phyloP scores from a whole-genome alignment of 2,329 filamentous ascomycete genomes.

The Aotearoamyces nothofagi region DNA sequence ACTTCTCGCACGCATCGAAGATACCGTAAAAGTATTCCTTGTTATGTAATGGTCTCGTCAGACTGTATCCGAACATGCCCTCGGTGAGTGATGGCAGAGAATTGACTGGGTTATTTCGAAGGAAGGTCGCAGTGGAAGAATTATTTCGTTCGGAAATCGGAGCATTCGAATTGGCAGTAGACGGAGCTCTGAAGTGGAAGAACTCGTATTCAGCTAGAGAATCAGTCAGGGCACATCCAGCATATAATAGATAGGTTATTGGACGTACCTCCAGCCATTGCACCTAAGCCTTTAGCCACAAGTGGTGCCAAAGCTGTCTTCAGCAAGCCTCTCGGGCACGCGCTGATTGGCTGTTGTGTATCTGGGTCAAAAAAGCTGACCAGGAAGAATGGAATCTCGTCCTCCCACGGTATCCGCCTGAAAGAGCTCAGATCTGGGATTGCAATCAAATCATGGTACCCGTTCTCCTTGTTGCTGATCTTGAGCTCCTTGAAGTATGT shows the following conservation, averaged over 20 bases:
- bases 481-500: constrained; percentile 76
- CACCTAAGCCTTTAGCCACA: constrained; percentile 52
- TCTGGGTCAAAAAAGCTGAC: constrained; percentile 76
- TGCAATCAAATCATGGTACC: constrained; percentile 74
- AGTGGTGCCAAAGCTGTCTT: constrained; percentile 54
- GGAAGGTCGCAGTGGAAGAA: constrained; percentile 58
- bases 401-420: constrained; percentile 81
- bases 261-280: constrained; percentile 76
- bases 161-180: constrained; percentile 23
- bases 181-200: constrained; percentile 70
- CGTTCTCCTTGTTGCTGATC: constrained; percentile 83
- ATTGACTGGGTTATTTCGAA: constrained; percentile 56
- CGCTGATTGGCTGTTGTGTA: constrained; percentile 52
- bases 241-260: not conserved
- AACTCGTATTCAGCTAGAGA: constrained; percentile 79
- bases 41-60: constrained; percentile 77
- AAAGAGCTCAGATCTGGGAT: constrained; percentile 65
- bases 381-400: constrained; percentile 72
- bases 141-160: constrained; percentile 38
- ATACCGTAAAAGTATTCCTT: constrained; percentile 86
- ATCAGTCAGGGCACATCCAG: constrained; percentile 9
- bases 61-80: constrained; percentile 91
- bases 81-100: constrained; percentile 70
- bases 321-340: constrained; percentile 66
- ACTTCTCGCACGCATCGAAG: constrained; percentile 64